Evolutionary conservation across 805 yeast species (phyloP), one percentile per base, ranked within the genome.

Genomic region (Saturnispora sanitii): DNA sequence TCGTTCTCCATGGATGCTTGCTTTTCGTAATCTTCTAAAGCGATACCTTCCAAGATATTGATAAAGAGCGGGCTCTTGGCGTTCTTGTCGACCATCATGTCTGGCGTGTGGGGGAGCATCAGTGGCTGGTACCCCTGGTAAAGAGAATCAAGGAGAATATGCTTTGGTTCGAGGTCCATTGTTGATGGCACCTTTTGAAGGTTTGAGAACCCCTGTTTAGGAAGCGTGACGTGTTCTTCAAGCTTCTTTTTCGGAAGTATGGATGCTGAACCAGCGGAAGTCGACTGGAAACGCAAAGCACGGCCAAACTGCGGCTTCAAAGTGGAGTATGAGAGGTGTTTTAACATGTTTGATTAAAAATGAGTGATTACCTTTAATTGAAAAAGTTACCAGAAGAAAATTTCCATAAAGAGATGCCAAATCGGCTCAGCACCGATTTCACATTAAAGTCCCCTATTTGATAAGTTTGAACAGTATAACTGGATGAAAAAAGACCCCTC

Each of bases 81-180:
- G 35, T 49, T 50, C 28, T 53, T 49, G 6, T 28, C 35, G 9
- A 29, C 35, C 6, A 44, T 41, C 32, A 51, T 50, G 4, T 56
- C 55, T 11, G 63, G 62, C 3, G 47, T 40, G 18, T 58, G 44
- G 2, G 65, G 65, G 21, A 58, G 33, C 9, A 64, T 54, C 25
- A 62, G 44, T 12, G 67, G 67, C 33, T 58, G 55, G 38, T 59
- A 61, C 2, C 63, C 66, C 43, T 55, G 61, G 44, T 61, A 61
- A 6, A 62, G 45, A n/a, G 47, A 53, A 44, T 62, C 65, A 19
- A 62, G 38, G 23, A 62, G 39, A 8, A 62, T 48, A 20, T 60
- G 64, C 33, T 54, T 58, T 7, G 66, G 60, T 25, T 52, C 59
- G 15, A 61, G 42, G 16, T 52, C 52, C 31, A 54, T 46, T 2